A percentile compares a stretch with the other conserved stretches of the same genome.
phyloP scores from a whole-genome alignment of 305 asterid genomes.

The Ilex paraguariensis region DNA sequence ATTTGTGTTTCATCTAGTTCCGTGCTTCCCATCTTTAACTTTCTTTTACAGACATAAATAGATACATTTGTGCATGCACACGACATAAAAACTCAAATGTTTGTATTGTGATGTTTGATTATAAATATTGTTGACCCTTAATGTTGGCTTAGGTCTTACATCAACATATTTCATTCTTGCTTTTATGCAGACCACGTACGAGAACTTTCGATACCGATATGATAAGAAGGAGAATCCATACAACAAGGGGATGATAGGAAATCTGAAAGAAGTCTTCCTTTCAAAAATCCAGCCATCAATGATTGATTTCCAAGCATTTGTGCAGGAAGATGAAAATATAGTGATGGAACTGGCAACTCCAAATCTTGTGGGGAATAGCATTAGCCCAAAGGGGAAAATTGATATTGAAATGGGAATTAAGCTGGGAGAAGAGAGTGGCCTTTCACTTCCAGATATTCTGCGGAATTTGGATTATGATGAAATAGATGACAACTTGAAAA shows the following conservation, averaged over 20 bases:
- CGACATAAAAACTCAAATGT: background rate
- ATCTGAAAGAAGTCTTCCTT: slow-evolving; percentile 64
- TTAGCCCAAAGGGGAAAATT: slow-evolving; percentile 56
- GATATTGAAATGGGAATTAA: slow-evolving; percentile 68
- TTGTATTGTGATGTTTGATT: slow-evolving; percentile 12
- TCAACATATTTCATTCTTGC: slow-evolving; percentile 1
- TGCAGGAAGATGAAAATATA: slow-evolving; percentile 45
- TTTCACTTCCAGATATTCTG: slow-evolving; percentile 56
- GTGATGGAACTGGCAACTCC: slow-evolving; percentile 34
- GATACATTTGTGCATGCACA: too few relatives aligned
- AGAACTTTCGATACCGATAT: slow-evolving; percentile 74
- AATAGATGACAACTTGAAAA: slow-evolving; percentile 37
- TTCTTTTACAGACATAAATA: too few relatives aligned
- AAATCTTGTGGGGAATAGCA: slow-evolving; percentile 26
- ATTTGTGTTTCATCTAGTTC: too few relatives aligned
- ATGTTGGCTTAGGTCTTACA: background rate
- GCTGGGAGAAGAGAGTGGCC: slow-evolving; percentile 35
- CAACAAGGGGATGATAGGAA: slow-evolving; percentile 58
- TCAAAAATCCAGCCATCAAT: slow-evolving; percentile 70
- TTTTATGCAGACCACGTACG: slow-evolving; percentile 73
- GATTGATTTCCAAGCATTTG: slow-evolving; percentile 52
- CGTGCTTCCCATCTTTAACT: too few relatives aligned
- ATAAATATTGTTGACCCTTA: slow-evolving; percentile 6
- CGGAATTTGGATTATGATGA: slow-evolving; percentile 51
- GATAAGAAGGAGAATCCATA: slow-evolving; percentile 80